Base-by-base conservation (phyloP, 176 grass and related monocot species). In the Triticum urartu region DNA sequence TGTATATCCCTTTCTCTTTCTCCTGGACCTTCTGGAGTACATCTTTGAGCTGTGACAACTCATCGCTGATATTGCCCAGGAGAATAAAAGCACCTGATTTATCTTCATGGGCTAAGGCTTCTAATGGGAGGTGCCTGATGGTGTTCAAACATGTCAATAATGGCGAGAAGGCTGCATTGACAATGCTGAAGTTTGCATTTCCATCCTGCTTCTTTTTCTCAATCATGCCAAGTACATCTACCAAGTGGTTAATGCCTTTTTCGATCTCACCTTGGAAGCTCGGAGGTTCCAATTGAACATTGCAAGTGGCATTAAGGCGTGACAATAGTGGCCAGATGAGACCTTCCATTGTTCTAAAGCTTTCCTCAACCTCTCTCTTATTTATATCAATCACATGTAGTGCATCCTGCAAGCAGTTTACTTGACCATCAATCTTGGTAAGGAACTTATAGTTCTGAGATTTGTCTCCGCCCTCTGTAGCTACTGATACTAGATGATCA, bases 81-180 rank as follows among this genome's bases (percentile, higher is more conserved):
- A 72, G 38, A 43, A 13, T 21, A 42, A n/a, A 72, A 45, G 69
- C 38, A 45, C 36, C 69, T 72, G 18, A 72, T 72, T 72, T 72
- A 25, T 72, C 69, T 72, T 72, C 69, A 72, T 72, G 69, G 40
- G 69, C 69, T 45, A 72, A 72, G 69, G 69, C 69, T 72, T 72
- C 69, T 21, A 72, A 25, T 22, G 69, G 45, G 38, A 72, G 34
- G 69, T 24, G 38, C 69, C 69, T 72, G 69, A 42, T 43, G 36
- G 69, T 72, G 69, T 38, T 42, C 69, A 72, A 43, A 43, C 69
- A 72, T 43, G 36, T 72, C 69, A 72, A 72, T 38, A 72, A 40
- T 0, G 69, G 69, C 21, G 38, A 72, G 38, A 72, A 72, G 38
- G 69, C 69, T 25, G 9, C 35, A 3, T 45, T 43, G 10, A 72